Evolutionary conservation across 1,139 yeast species (phyloP), one percentile per base, ranked within the genome.

Genomic region (Saccharomyces hybrid): DNA sequence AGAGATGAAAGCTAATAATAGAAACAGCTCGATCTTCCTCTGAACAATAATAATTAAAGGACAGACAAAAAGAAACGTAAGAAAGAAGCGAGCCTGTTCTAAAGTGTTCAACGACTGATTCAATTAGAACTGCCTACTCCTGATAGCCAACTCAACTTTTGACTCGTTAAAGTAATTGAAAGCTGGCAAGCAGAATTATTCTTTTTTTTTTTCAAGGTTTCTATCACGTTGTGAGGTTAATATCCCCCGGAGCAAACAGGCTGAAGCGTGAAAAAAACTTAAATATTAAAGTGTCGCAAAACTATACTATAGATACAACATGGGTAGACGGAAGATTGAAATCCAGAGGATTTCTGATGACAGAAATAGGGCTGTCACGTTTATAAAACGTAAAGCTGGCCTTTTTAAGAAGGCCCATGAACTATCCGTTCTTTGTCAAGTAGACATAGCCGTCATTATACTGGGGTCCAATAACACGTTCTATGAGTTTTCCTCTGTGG

Each of bases 261-360:
- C 38, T 32, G 16, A 32, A 38, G 44, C 44, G 44, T 38, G 23
- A 46, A 46, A 25, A 46, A 46, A 46, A 44, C 28, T n/a, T 26
- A 48, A 30, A 48, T 30, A 30, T 20, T 9, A 7, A 48, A n/a
- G 26, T 5, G 26, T 30, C 31, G 32, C 44, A 27, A 14, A 13
- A 23, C n/a, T 20, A 20, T 8, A 27, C 14, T 27, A 14, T 23
- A 23, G 7, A 23, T 23, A 34, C 47, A 34, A 41, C 54, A 93
- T 93, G 99, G 99, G 99, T 53, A 85, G 99, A 77, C 86, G 98
- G 74, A 93, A 93, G 73, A 93, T 93, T 61, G 96, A 89, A 62
- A 93, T 93, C 65, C 84, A 88, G 71, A 98, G 98, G 49, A 82
- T 93, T 59, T 77, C 84, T 5, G 97, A 93, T 63, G 97, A 91